These are phyloP conservation scores for Salix suchowensis DNA, from an alignment of 345 rosid species.

Conservation along the genomic window DNA sequence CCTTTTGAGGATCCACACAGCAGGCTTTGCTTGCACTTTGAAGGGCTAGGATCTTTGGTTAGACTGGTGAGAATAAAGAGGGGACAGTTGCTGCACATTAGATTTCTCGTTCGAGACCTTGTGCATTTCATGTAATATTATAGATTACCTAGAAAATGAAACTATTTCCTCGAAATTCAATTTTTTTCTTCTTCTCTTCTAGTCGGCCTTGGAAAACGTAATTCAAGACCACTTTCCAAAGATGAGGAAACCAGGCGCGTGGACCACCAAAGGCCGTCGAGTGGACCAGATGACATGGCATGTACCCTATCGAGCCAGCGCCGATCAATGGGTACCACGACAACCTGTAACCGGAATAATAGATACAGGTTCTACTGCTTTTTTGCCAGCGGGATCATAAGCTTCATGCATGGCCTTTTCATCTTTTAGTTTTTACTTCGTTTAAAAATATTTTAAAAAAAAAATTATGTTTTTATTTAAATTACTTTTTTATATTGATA, in stretches of 20 bases:
- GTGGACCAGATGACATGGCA: background rate
- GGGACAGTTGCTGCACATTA: background rate
- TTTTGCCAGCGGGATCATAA: conserved; percentile 3
- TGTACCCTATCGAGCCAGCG: background rate
- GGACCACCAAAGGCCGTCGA: background rate
- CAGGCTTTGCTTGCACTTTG: background rate
- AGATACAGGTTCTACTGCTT: background rate
- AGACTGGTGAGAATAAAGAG: background rate
- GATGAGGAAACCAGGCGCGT: background rate
- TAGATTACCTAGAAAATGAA: background rate
- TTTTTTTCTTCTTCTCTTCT: background rate
- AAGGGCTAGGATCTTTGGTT: background rate
- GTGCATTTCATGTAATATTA: background rate
- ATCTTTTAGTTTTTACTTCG: background rate
- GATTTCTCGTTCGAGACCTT: background rate
- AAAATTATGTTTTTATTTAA: too few species aligned
- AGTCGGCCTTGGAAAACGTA: background rate
- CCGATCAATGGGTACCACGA: background rate
- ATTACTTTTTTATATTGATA: too few species aligned
- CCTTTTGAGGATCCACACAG: background rate
- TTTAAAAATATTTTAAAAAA: too few species aligned
- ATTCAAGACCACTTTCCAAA: background rate
- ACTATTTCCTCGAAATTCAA: background rate
- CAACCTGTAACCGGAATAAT: background rate
- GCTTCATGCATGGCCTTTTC: background rate